These are phyloP conservation scores for Corylus americana DNA, from an alignment of 306 rosid genomes.

Conservation along the genomic window DNA sequence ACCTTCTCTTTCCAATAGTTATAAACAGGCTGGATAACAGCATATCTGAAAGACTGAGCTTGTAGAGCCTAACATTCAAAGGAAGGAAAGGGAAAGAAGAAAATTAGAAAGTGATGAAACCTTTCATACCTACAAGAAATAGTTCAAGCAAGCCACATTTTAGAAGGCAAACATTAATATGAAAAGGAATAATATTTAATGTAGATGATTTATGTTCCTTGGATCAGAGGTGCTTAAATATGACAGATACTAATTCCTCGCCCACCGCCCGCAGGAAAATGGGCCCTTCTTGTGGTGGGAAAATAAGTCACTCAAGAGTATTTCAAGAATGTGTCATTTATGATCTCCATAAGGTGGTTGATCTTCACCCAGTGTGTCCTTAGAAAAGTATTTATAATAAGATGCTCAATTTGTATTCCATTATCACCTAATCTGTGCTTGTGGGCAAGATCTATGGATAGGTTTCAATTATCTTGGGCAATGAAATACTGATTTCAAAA, in stretches of 20 bases:
- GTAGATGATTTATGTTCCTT: neutral
- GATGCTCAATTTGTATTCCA: neutral
- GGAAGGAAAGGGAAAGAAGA: conserved; percentile 13
- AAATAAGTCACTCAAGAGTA: neutral
- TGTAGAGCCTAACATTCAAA: conserved; percentile 65
- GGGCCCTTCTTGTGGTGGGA: neutral
- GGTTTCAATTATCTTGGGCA: neutral
- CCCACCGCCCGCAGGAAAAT: too few species aligned
- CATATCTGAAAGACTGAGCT: conserved; percentile 53
- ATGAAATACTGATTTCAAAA: neutral
- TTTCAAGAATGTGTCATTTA: neutral
- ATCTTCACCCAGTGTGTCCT: neutral
- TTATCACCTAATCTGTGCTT: neutral
- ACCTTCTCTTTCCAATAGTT: conserved; percentile 96
- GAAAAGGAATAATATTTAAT: neutral
- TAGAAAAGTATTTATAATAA: neutral
- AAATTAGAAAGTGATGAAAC: neutral
- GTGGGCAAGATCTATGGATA: neutral
- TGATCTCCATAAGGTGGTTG: conserved; percentile 1
- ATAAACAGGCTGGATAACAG: conserved; percentile 59
- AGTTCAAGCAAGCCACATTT: conserved; percentile 9
- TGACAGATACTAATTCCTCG: neutral
- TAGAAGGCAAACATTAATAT: neutral
- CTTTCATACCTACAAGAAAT: neutral
- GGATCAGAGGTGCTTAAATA: neutral